phyloP scores from a whole-genome alignment of 306 rosid genomes.

The Dryas octopetala region DNA sequence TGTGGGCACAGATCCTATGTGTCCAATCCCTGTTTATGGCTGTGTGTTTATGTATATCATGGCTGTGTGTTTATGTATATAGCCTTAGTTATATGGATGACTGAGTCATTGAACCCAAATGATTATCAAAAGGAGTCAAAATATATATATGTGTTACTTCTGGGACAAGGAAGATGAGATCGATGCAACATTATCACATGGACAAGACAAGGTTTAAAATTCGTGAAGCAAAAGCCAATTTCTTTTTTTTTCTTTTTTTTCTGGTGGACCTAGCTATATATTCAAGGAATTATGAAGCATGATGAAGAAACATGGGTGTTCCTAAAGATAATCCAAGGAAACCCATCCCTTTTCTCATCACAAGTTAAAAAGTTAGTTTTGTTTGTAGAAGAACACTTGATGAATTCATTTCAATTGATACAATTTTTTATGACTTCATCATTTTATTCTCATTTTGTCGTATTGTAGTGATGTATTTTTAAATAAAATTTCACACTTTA shows the following conservation, averaged over 20 bases:
- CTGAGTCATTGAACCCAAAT: too few species aligned
- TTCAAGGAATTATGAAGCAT: conserved; percentile 31
- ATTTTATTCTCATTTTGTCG: too few species aligned
- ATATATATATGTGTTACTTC: background rate
- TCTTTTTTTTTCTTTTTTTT: background rate
- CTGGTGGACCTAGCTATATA: background rate
- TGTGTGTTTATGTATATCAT: too few species aligned
- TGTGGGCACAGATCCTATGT: background rate
- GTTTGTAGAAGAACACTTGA: conserved; percentile 1
- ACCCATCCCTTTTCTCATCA: conserved; percentile 11
- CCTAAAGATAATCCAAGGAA: conserved; percentile 31
- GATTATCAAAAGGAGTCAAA: too few species aligned
- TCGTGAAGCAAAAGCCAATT: conserved; percentile 21
- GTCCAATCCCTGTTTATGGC: background rate
- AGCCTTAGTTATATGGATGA: too few species aligned
- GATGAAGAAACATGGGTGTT: conserved; percentile 24
- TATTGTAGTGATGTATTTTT: too few species aligned
- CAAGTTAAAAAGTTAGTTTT: conserved; percentile 1
- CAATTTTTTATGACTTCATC: too few species aligned
- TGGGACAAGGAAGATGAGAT: conserved; percentile 7
- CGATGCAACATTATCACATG: background rate
- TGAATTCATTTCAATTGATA: too few species aligned
- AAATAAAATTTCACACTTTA: too few species aligned
- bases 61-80: too few species aligned
- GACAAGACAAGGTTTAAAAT: background rate